phyloP scores from a whole-genome alignment of 225 moss, liverwort and hornwort genomes.

The Polytrichum commune region DNA sequence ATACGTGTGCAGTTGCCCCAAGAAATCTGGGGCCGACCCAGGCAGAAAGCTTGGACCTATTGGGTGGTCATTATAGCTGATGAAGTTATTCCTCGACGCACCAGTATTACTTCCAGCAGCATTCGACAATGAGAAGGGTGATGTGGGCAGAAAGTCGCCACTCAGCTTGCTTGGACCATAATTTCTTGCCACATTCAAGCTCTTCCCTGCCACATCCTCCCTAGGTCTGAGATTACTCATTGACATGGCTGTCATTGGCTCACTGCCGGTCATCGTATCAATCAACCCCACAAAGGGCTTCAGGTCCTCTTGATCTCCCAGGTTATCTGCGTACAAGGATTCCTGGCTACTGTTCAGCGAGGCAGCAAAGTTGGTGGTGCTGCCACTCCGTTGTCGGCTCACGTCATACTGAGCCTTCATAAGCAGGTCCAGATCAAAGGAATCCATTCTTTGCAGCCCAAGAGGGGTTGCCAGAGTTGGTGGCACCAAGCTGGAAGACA shows the following conservation, averaged over 20 bases:
- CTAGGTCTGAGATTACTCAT: slow-evolving; percentile 48
- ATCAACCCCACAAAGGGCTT: slow-evolving; percentile 26
- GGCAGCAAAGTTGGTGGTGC: slow-evolving; percentile 27
- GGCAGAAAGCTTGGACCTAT: slow-evolving; percentile 32
- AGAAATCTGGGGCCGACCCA: slow-evolving; percentile 27
- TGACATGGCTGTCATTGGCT: slow-evolving; percentile 47
- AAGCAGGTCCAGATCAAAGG: slow-evolving; percentile 71
- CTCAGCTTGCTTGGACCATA: slow-evolving; percentile 36
- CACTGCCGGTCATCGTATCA: slow-evolving; percentile 11
- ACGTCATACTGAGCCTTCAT: slow-evolving; percentile 83
- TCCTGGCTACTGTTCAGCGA: slow-evolving; percentile 37
- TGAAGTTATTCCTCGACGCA: slow-evolving; percentile 43
- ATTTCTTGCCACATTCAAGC: slow-evolving; percentile 27
- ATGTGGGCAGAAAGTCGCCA: slow-evolving; percentile 27
- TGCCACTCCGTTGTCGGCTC: slow-evolving; percentile 47
- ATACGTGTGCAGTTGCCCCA: slow-evolving; percentile 53
- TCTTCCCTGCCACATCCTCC: slow-evolving; percentile 26
- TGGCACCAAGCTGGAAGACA: slow-evolving; percentile 12
- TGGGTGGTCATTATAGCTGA: slow-evolving; percentile 29
- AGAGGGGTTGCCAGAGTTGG: slow-evolving; percentile 28
- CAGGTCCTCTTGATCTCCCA: slow-evolving; percentile 43
- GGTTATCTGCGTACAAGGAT: slow-evolving; percentile 25
- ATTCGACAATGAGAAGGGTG: slow-evolving; percentile 36
- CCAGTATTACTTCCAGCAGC: slow-evolving; percentile 36
- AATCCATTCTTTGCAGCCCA: slow-evolving; percentile 74